Percentiles rank a stretch among this genome's conserved stretches.
Evolutionary conservation across 257 asterid species (phyloP).

Genomic region (Handroanthus guayacan): DNA sequence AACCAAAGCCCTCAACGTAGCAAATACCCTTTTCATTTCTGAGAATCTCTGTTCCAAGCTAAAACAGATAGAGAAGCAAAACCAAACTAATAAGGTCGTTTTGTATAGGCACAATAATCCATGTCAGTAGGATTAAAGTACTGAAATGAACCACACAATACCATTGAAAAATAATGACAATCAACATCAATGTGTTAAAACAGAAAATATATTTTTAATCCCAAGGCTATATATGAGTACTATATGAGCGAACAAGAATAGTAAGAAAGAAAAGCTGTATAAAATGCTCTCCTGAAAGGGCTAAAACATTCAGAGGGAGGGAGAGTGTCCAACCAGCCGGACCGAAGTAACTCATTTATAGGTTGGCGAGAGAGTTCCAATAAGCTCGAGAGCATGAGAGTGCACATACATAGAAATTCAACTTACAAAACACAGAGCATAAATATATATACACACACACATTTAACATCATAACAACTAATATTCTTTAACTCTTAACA

Average conservation of each 20-base stretch:
- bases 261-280: neutral
- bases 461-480: conserved; percentile 10
- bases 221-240: neutral
- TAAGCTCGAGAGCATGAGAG: conserved; percentile 1
- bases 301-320: neutral
- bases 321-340: neutral
- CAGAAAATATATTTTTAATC: neutral
- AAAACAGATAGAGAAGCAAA: conserved; percentile 45
- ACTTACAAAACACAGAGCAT: conserved; percentile 5
- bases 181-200: conserved; percentile 19
- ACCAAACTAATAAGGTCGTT: conserved; percentile 35
- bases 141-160: conserved; percentile 27
- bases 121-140: conserved; percentile 19
- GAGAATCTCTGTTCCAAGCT: conserved; percentile 66
- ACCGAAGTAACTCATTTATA: conserved; percentile 15
- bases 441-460: neutral
- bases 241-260: conserved; percentile 8
- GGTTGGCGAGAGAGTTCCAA: neutral
- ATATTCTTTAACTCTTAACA: neutral
- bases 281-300: neutral
- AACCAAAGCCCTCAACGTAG: conserved; percentile 88
- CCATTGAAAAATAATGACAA: conserved; percentile 9
- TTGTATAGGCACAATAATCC: conserved; percentile 16
- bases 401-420: conserved; percentile 12
- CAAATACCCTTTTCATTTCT: conserved; percentile 80